Percentiles rank a stretch among this genome's conserved stretches.
Evolutionary conservation across 2,329 filamentous ascomycete species (phyloP).

Genomic region (Fusarium foetens): DNA sequence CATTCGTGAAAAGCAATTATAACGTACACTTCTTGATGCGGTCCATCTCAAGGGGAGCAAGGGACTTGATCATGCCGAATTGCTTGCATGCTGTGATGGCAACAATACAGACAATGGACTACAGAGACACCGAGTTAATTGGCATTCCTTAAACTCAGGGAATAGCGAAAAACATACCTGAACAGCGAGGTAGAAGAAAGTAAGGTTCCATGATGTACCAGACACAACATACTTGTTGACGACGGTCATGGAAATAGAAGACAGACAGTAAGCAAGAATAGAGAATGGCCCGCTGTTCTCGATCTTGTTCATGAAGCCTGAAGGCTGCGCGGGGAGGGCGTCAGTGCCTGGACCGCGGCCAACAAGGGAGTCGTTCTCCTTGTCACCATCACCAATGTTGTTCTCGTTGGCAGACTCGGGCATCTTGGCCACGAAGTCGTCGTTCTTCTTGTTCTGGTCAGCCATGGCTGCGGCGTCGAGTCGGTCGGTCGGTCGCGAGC

Average conservation of each 20-base stretch:
- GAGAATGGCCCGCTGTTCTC: slow-evolving; percentile 83
- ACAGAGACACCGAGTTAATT: background rate
- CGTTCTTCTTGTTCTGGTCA: slow-evolving; percentile 39
- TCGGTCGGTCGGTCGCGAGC: slow-evolving; percentile 15
- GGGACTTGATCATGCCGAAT: slow-evolving; percentile 81
- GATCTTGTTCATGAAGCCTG: slow-evolving; percentile 53
- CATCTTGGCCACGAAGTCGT: slow-evolving; percentile 38
- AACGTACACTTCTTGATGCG: slow-evolving; percentile 90
- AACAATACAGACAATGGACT: slow-evolving; percentile 89
- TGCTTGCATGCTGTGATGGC: slow-evolving; percentile 87
- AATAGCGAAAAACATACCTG: slow-evolving; percentile 71
- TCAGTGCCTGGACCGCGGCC: slow-evolving; percentile 35
- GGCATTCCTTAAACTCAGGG: background rate
- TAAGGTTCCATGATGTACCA: slow-evolving; percentile 90
- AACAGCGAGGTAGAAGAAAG: slow-evolving; percentile 91
- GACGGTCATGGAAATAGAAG: slow-evolving; percentile 99
- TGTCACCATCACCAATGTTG: slow-evolving; percentile 35
- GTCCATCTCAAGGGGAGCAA: slow-evolving; percentile 82
- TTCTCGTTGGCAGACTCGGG: slow-evolving; percentile 24
- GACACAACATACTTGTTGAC: slow-evolving; percentile 99
- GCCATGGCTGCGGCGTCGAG: slow-evolving; percentile 20
- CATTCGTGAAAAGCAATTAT: background rate
- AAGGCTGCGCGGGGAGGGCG: slow-evolving; percentile 23
- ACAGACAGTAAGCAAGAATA: slow-evolving; percentile 89
- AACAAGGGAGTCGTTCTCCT: slow-evolving; percentile 37